A percentile compares a stretch with the other conserved stretches of the same genome.
phyloP scores from a whole-genome alignment of 305 asterid species.

The Fraxinus nigra region DNA sequence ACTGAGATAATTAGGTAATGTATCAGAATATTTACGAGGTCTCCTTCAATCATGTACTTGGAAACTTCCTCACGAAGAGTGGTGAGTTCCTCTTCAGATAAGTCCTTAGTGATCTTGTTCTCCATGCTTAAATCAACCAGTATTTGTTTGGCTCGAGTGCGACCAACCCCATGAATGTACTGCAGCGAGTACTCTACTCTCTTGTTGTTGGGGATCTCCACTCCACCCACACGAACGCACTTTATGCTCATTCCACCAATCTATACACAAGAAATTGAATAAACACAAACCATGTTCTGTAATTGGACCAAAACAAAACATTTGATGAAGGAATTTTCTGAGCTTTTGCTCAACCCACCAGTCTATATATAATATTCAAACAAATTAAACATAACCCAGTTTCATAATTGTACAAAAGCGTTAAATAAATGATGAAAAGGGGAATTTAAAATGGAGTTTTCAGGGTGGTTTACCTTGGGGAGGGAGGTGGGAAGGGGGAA shows the following conservation, averaged over 20 bases:
- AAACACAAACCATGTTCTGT: background rate
- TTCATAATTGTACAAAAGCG: background rate
- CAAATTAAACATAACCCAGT: background rate
- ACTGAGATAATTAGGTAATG: background rate
- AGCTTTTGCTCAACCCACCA: background rate
- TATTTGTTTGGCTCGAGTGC: slow-evolving; percentile 66
- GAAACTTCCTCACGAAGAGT: slow-evolving; percentile 88
- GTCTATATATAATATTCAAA: background rate
- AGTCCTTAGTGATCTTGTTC: slow-evolving; percentile 73
- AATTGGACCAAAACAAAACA: background rate
- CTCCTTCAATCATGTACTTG: slow-evolving; percentile 94
- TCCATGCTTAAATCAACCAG: slow-evolving; percentile 67
- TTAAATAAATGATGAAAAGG: background rate
- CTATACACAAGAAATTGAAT: slow-evolving; percentile 29
- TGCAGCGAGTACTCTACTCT: slow-evolving; percentile 85
- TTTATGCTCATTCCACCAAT: slow-evolving; percentile 69
- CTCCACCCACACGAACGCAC: slow-evolving; percentile 99
- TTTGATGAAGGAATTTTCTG: background rate
- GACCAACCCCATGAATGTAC: slow-evolving; percentile 95
- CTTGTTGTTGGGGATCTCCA: slow-evolving; percentile 97
- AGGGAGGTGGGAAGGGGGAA: slow-evolving; percentile 33
- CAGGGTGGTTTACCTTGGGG: slow-evolving; percentile 44
- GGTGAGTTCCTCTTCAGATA: slow-evolving; percentile 90
- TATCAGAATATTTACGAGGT: slow-evolving; percentile 57
- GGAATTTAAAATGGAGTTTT: background rate